A percentile compares a stretch with the other conserved stretches of the same genome.
These are phyloP conservation scores for Aphanocladium album DNA, from an alignment of 2,329 filamentous ascomycete species.

Conservation along the genomic window DNA sequence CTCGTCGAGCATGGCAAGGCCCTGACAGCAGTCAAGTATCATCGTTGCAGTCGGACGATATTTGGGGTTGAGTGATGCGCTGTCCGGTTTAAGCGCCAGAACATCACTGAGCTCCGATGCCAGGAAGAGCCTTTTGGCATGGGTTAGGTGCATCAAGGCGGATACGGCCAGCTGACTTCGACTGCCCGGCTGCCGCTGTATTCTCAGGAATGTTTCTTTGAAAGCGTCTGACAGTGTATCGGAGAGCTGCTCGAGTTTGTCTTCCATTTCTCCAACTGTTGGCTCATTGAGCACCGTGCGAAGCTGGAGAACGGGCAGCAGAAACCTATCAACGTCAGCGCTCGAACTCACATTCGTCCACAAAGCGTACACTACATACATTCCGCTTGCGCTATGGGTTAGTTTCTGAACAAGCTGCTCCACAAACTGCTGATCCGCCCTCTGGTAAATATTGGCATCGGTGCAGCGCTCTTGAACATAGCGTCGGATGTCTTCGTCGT, in stretches of 20 bases:
- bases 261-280: slow-evolving; percentile 24
- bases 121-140: slow-evolving; percentile 22
- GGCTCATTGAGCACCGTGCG: slow-evolving; percentile 23
- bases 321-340: slow-evolving; percentile 16
- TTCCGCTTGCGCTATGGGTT: slow-evolving; percentile 20
- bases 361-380: slow-evolving; percentile 21
- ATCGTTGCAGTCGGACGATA: slow-evolving; percentile 11
- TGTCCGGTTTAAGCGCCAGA: slow-evolving; percentile 22
- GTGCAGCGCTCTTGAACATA: slow-evolving; percentile 19
- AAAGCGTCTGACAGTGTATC: slow-evolving; percentile 23
- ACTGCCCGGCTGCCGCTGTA: slow-evolving; percentile 19
- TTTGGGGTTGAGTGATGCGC: slow-evolving; percentile 1
- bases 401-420: slow-evolving; percentile 21
- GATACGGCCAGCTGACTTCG: slow-evolving; percentile 22
- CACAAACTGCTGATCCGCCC: slow-evolving; percentile 21
- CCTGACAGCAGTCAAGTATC: slow-evolving; percentile 16
- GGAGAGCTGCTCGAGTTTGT: slow-evolving; percentile 21
- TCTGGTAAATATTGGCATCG: slow-evolving; percentile 16
- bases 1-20: slow-evolving; percentile 13
- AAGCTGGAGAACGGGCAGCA: slow-evolving; percentile 28
- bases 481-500: slow-evolving; percentile 18
- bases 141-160: slow-evolving; percentile 25
- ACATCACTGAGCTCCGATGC: slow-evolving; percentile 26
- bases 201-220: slow-evolving; percentile 23
- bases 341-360: not conserved